Base-by-base conservation (phyloP, 2,329 filamentous ascomycete genomes). In the Orbilia blumenaviensis region DNA sequence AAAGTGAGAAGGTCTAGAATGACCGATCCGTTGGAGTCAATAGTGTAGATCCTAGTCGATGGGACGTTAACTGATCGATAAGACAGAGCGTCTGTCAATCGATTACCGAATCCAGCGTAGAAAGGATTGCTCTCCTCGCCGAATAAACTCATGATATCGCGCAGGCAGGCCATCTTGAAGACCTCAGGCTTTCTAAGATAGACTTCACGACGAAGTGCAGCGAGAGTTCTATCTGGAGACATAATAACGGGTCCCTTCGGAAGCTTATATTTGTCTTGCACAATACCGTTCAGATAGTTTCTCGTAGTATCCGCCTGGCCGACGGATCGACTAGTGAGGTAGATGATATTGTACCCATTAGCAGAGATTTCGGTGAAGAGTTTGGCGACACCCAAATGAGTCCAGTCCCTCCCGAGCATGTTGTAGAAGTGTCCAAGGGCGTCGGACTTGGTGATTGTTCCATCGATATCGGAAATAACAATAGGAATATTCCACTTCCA, bases 321-420 rank as follows among this genome's bases (percentile, higher is more conserved):
- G 50, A 98, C 94, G 12, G 92, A 95, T 61, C 95, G 90, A 82
- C 92, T 96, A 0, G 95, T 99, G 50, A 99, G 87, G 82, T 99
- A 99, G 88, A 99, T 93, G 81, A 99, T 96, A 83, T 99, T 98
- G 86, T 98, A 99, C 5, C 95, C 95, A 81, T 99, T 99, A 80
- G 91, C 90, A 0, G 90, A 89, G 79, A 99, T 99, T 80, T 99
- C 96, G 56, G 92, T 95, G 84, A 98, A 99, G 7, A 99, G 87
- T 84, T 99, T 99, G 21, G 95, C 96, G 23, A 99, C 94, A 38
- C 95, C 95, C 14, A 93, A 88, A 82, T 99, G 95, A 2, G 95
- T 99, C 95, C 95, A 99, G 83, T 99, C 95, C 54, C 95, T 90
- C 44, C 95, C 95, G 78, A 99, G 94, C 89, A 95, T 95, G 85